Conservation (phyloP, 305 asterid species). For the Fraxinus latifolia region DNA sequence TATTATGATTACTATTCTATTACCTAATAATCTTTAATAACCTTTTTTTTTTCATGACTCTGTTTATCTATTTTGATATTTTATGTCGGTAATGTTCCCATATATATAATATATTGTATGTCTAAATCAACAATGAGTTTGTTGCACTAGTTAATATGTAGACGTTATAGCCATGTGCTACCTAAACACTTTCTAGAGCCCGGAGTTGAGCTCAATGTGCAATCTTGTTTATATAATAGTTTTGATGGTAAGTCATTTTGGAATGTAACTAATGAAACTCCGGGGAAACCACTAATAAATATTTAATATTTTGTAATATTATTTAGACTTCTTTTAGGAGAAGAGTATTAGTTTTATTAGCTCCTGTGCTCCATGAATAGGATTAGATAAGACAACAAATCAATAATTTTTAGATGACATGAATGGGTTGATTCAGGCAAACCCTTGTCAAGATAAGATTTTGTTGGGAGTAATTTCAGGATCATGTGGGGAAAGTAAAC, state of each 20-base stretch:
- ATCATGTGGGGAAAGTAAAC: not conserved
- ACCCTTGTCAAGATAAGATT: not conserved
- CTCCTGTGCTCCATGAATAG: not conserved
- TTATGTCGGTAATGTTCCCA: not conserved
- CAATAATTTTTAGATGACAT: not conserved
- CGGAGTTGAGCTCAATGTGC: not conserved
- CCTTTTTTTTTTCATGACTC: not conserved
- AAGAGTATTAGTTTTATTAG: not conserved
- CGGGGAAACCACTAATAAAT: not conserved
- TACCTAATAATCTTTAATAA: not conserved
- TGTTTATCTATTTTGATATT: not conserved
- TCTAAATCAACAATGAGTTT: not conserved
- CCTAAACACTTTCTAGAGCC: not conserved
- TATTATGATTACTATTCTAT: not conserved
- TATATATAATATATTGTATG: not conserved
- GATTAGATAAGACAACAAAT: not conserved
- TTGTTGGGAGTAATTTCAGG: not conserved
- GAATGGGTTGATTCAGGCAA: not conserved
- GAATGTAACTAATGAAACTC: not conserved
- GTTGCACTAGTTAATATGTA: not conserved
- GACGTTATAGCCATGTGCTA: not conserved
- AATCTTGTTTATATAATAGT: not conserved
- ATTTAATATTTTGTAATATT: not conserved
- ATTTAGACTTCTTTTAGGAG: not conserved
- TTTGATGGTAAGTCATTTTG: not conserved